A percentile compares a stretch with the other conserved stretches of the same genome.
These are phyloP conservation scores for Sugiyamaella sp. DNA, from an alignment of 1,139 yeast genomes.

Conservation along the genomic window DNA sequence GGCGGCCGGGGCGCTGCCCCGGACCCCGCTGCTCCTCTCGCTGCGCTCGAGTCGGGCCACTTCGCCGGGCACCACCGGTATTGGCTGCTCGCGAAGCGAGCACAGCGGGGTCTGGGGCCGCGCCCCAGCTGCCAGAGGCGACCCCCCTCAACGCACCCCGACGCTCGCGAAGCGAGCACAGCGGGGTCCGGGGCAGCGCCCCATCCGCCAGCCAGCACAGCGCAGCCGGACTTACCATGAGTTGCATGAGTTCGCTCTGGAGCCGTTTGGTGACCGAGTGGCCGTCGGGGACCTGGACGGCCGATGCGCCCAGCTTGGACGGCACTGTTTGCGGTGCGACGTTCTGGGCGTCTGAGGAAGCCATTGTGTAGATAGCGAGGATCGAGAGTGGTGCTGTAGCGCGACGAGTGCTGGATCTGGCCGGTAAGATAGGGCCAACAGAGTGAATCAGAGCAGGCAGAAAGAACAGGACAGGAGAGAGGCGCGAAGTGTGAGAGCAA, in stretches of 20 bases:
- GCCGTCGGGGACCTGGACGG: slow-evolving; percentile 40
- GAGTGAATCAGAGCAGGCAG: too few relatives aligned
- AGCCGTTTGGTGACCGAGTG: slow-evolving; percentile 52
- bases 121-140: neutral
- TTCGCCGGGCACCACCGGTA: too few relatives aligned
- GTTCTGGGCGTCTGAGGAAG: slow-evolving; percentile 32
- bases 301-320: slow-evolving; percentile 24
- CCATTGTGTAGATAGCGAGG: slow-evolving; percentile 20
- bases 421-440: too few relatives aligned
- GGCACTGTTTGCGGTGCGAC: slow-evolving; percentile 28
- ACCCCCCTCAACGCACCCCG: too few relatives aligned
- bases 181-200: neutral
- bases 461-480: too few relatives aligned
- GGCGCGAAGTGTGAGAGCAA: neutral
- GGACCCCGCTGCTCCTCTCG: neutral
- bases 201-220: neutral
- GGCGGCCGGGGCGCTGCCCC: slow-evolving; percentile 2
- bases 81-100: neutral
- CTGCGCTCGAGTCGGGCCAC: neutral
- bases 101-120: neutral
- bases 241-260: slow-evolving; percentile 54
- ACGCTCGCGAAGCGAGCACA: neutral
- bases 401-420: too few relatives aligned
- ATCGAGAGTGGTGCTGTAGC: too few relatives aligned
- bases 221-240: slow-evolving; percentile 42